These are phyloP conservation scores for Gamsiella multidivaricata DNA, from an alignment of 192 early-diverging fungal species.

Conservation along the genomic window DNA sequence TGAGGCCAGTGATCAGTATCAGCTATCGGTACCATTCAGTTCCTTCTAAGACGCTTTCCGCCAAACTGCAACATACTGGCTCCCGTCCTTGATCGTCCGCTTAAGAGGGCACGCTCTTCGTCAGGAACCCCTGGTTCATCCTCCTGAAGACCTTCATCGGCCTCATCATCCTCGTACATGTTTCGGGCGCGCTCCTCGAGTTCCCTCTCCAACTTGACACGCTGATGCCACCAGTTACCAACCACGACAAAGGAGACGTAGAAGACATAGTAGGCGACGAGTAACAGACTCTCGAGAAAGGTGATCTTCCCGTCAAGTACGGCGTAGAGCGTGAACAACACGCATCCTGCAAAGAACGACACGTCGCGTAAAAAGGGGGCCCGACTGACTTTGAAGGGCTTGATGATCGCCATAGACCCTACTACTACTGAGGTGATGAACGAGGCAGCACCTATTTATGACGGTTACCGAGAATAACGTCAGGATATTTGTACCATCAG, in stretches of 20 bases:
- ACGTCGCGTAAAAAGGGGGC: conserved; percentile 85
- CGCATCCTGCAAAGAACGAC: conserved; percentile 75
- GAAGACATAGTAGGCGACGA: conserved; percentile 68
- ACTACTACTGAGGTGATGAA: conserved; percentile 90
- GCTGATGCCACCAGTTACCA: conserved; percentile 63
- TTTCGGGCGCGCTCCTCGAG: conserved; percentile 59
- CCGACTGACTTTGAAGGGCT: conserved; percentile 77
- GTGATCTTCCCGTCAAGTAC: conserved; percentile 68
- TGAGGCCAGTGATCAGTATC: too few relatives aligned
- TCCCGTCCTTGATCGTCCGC: conserved; percentile 4
- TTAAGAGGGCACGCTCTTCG: conserved; percentile 21
- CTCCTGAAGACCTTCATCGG: conserved; percentile 6
- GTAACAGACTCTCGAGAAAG: conserved; percentile 60
- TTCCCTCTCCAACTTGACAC: conserved; percentile 49
- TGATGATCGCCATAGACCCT: conserved; percentile 82
- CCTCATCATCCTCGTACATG: conserved; percentile 51
- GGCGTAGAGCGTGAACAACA: conserved; percentile 64
- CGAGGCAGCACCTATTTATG: conserved; percentile 67
- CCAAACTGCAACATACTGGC: too few relatives aligned
- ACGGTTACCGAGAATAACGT: not conserved
- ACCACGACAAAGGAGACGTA: conserved; percentile 72
- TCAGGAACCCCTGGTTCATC: conserved; percentile 1
- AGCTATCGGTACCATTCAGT: too few relatives aligned
- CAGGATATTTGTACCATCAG: too few relatives aligned
- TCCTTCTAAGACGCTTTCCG: too few relatives aligned